These are phyloP conservation scores for Haematococcus sp. DNA, from an alignment of 139 green algal species.

Conservation along the genomic window DNA sequence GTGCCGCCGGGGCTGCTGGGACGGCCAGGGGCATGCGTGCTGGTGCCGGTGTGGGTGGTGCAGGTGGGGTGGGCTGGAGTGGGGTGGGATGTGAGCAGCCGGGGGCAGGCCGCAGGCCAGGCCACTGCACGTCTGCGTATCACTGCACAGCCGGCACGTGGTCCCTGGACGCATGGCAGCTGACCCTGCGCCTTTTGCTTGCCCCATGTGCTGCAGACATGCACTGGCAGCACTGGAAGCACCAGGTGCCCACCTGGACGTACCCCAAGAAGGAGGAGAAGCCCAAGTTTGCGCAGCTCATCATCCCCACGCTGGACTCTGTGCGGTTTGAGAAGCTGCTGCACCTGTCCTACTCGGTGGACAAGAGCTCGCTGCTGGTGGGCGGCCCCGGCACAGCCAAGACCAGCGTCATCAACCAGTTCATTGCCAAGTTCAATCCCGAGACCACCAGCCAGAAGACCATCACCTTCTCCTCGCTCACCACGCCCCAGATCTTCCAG, in stretches of 20 bases:
- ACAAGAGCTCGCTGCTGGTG: conserved; percentile 75
- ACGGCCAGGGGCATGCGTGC: no score
- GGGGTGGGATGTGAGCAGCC: no score
- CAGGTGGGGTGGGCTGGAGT: no score
- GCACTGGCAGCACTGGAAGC: conserved; percentile 79
- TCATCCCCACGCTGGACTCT: conserved; percentile 90
- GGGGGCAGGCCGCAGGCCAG: no score
- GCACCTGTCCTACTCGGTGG: conserved; percentile 62
- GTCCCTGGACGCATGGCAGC: no score
- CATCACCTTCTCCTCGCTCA: conserved; percentile 92
- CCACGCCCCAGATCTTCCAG: conserved; percentile 91
- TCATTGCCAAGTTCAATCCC: conserved; percentile 70
- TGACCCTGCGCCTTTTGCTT: no score
- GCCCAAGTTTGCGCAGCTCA: conserved; percentile 84
- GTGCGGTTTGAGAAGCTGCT: conserved; percentile 87
- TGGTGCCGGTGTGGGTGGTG: no score
- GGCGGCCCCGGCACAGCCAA: conserved; percentile 92
- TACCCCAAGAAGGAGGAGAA: conserved; percentile 81
- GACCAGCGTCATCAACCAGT: conserved; percentile 83
- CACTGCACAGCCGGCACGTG: no score
- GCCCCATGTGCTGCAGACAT: no score
- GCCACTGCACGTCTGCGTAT: no score
- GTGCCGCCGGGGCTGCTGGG: no score
- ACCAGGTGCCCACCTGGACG: conserved; percentile 74
- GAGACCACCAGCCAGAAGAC: conserved; percentile 75